Evolutionary conservation across 108 stramenopile species (phyloP), one percentile per base, ranked within the genome.

Genomic region (Nitzschia sp.): DNA sequence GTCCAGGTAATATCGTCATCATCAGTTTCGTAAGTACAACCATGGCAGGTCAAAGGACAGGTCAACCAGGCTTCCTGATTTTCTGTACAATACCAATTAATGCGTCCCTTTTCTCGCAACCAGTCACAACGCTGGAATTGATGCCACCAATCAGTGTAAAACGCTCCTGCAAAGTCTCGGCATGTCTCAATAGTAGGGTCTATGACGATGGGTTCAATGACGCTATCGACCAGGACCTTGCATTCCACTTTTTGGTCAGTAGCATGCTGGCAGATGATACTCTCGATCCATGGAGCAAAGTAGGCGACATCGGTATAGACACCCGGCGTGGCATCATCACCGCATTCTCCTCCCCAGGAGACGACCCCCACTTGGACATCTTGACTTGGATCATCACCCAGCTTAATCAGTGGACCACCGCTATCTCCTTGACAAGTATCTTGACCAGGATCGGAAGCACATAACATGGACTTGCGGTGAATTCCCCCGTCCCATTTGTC

Each of bases 381-480:
- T 0, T 62, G 24, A 5, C 24, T 13, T 8, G 42, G 24, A 1
- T 27, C 13, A 15, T 1, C 18, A 11, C 61, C 61, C 26, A 62
- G 13, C 2, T 19, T 15, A 25, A 62, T 45, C 26, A 62, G 27
- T 21, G 61, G 61, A 25, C 61, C 61, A 62, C 61, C 61, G 1
- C 29, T 32, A 45, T 62, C 61, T 32, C 61, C 61, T 2, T 45
- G 26, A 46, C 61, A 62, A 1, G 61, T 25, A 8, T 34, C 61
- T 17, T 45, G 30, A 33, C 73, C 64, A 35, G 17, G 15, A 17
- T 33, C 71, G 45, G 54, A 48, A 0, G 87, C 87, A 72, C 90
- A 91, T 38, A 91, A 19, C 89, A 90, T 90, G 25, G 38, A 45
- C 35, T 63, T 38, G 35, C 34, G 61, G 11, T 63, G 61, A n/a